A percentile compares a stretch with the other conserved stretches of the same genome.
phyloP scores from a whole-genome alignment of 2,329 filamentous ascomycete genomes.

The Dactylellina sp. region DNA sequence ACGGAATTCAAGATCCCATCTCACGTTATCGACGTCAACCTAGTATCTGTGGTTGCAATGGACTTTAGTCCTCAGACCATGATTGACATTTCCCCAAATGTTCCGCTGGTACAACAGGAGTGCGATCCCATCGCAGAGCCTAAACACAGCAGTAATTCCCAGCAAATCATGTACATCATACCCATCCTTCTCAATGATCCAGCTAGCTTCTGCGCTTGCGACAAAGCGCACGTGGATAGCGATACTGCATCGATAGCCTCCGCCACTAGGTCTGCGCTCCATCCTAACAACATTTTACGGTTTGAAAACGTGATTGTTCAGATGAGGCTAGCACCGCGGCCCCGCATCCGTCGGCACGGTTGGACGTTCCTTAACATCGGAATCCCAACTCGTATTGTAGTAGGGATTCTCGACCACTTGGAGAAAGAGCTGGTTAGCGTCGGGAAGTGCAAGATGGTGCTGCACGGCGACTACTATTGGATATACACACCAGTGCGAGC shows the following conservation, averaged over 20 bases:
- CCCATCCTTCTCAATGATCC: conserved; percentile 53
- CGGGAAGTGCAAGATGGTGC: conserved; percentile 55
- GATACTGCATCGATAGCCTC: conserved; percentile 49
- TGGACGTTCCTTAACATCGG: conserved; percentile 57
- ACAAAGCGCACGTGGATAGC: conserved; percentile 53
- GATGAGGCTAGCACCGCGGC: conserved; percentile 50
- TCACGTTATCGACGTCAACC: conserved; percentile 55
- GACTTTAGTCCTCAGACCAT: conserved; percentile 54
- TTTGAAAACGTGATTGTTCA: conserved; percentile 56
- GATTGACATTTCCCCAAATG: conserved; percentile 54
- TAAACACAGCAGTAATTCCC: conserved; percentile 26
- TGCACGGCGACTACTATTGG: conserved; percentile 55
- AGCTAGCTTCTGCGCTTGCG: conserved; percentile 52
- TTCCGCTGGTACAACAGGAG: conserved; percentile 50
- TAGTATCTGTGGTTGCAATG: conserved; percentile 54
- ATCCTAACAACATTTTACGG: conserved; percentile 53
- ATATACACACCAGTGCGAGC: conserved; percentile 55
- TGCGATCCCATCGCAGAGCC: conserved; percentile 52
- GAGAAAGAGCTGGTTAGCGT: conserved; percentile 51
- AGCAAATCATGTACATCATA: conserved; percentile 56
- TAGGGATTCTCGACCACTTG: conserved; percentile 52
- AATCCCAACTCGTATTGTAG: conserved; percentile 50
- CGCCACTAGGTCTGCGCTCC: conserved; percentile 43
- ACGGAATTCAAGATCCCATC: conserved; percentile 50
- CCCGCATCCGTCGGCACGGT: conserved; percentile 53